These are phyloP conservation scores for Gaillardinia entomophila DNA, from an alignment of 805 yeast genomes.

Conservation along the genomic window DNA sequence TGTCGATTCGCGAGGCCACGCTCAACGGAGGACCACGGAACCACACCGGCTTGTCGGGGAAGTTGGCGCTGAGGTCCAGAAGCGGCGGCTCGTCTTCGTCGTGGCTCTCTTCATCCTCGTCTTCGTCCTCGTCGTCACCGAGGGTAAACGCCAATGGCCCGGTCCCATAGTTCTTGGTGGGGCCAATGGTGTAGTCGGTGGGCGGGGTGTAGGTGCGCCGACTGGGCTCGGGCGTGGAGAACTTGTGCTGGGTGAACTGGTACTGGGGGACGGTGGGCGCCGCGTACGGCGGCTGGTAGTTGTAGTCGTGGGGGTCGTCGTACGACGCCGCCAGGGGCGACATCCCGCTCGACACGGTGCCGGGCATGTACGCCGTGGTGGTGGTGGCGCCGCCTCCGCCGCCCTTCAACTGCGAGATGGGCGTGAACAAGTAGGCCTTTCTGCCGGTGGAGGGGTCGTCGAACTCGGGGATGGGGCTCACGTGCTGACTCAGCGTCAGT, in stretches of 20 bases:
- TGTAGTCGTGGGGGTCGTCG: neutral
- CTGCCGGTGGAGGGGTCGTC: constrained; percentile 31
- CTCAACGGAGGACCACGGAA: constrained; percentile 14
- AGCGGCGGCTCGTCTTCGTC: too few species aligned
- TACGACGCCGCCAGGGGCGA: neutral
- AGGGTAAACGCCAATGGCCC: too few species aligned
- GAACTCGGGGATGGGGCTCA: constrained; percentile 31
- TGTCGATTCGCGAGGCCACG: constrained; percentile 2
- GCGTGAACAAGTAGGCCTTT: constrained; percentile 38
- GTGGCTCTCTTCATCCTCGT: too few species aligned
- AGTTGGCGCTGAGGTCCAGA: neutral
- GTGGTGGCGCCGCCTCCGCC: constrained; percentile 20
- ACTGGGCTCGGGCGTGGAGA: neutral
- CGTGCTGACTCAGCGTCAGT: constrained; percentile 41
- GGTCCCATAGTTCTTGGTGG: too few species aligned
- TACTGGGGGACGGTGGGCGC: neutral
- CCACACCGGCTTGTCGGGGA: constrained; percentile 10
- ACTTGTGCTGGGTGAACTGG: neutral
- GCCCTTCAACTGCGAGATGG: constrained; percentile 37
- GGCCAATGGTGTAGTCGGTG: too few species aligned
- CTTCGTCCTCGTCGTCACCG: too few species aligned
- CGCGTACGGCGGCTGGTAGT: neutral
- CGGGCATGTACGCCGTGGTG: constrained; percentile 1
- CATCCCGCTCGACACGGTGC: neutral
- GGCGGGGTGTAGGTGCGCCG: neutral